A percentile compares a stretch with the other conserved stretches of the same genome.
Evolutionary conservation across 352 stramenopile species (phyloP).

Genomic region (Globisporangium middletonii): DNA sequence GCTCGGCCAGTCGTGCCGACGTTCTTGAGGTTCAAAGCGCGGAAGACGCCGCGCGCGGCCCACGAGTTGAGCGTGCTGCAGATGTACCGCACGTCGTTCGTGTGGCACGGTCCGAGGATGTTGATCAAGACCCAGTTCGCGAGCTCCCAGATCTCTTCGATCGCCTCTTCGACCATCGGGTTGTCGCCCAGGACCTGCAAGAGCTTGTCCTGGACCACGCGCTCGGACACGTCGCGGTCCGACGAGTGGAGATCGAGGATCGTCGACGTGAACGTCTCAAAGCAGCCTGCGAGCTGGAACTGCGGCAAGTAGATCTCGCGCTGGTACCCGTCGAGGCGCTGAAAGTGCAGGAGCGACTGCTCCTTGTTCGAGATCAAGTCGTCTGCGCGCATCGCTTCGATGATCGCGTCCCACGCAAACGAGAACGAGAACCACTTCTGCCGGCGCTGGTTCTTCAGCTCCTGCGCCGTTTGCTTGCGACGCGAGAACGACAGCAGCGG

Average conservation of each 20-base stretch:
- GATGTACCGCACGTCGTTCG: slow-evolving; percentile 92
- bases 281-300: slow-evolving; percentile 96
- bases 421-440: slow-evolving; percentile 99
- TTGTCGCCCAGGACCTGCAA: slow-evolving; percentile 70
- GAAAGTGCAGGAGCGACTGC: slow-evolving; percentile 93
- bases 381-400: slow-evolving; percentile 93
- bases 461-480: slow-evolving; percentile 71
- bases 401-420: slow-evolving; percentile 96
- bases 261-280: slow-evolving; percentile 87
- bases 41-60: slow-evolving; percentile 73
- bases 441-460: slow-evolving; percentile 89
- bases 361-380: slow-evolving; percentile 89
- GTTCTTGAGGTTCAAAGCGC: slow-evolving; percentile 70
- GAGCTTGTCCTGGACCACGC: slow-evolving; percentile 76
- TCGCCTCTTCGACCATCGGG: slow-evolving; percentile 86
- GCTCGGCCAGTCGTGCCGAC: slow-evolving; percentile 53
- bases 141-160: slow-evolving; percentile 97
- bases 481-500: slow-evolving; percentile 82
- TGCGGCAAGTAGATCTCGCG: slow-evolving; percentile 98
- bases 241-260: slow-evolving; percentile 63
- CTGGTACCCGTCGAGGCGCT: slow-evolving; percentile 93
- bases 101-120: slow-evolving; percentile 92
- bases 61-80: slow-evolving; percentile 77
- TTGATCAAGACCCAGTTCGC: slow-evolving; percentile 93
- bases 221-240: slow-evolving; percentile 54